Base-by-base conservation (phyloP, 306 rosid genomes). In the Neltuma alba region DNA sequence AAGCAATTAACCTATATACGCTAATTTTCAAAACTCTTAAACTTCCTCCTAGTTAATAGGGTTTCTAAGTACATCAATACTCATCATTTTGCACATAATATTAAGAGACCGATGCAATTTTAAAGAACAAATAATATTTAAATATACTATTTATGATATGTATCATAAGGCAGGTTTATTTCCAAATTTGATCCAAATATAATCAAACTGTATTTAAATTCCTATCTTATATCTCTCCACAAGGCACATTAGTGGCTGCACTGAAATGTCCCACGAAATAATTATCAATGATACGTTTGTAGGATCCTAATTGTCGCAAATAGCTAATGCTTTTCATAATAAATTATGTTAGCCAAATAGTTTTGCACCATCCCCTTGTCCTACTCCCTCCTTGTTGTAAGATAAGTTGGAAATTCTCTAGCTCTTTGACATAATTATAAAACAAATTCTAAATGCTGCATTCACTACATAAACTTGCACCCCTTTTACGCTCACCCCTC, bases 131-230 rank as follows among this genome's bases (percentile, higher is more conserved):
- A 44, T 1, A 44, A 14, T 13, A 44, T 44, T 12, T 44, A 44
- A 44, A 44, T 44, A 44, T 13, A 14, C 20, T 44, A 15, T 44
- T 15, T 44, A 4, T 6, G 1, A 44, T 14, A 44, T 44, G 27
- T 20, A 64, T 21, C 70, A 63, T 36, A 73, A 42, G 62, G 18
- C 23, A 65, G 13, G 52, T 42, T 57, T 69, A 58, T 28, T 67
- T 6, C 47, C 54, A 75, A 76, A 68, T 47, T 63, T 72, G 55
- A 60, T 70, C 30, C 20, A 42, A 79, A n/a, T 14, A 69, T 52
- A 78, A 55, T 34, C 40, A 44, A 57, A 6, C 23, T 41, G 0
- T 14, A 40, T 55, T 33, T 10, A 5, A 57, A 60, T 60, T 33
- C 47, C 61, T n/a, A 44, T 3, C 44, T 10, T 42, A 31, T 18